These are phyloP conservation scores for Verbena officinalis DNA, from an alignment of 257 asterid species.

Conservation along the genomic window DNA sequence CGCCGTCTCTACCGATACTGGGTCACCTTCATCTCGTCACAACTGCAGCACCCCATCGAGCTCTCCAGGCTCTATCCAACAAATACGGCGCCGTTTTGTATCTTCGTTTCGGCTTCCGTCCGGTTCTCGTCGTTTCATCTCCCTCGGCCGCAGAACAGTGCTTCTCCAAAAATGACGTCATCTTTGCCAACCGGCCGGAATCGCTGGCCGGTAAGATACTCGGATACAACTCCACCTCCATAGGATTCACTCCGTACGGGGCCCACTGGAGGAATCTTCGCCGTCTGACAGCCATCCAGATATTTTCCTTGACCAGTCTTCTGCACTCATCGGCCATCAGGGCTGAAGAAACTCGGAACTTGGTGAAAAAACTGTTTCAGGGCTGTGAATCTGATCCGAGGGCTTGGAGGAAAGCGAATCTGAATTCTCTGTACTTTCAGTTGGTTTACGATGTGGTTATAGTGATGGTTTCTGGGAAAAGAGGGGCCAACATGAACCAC, in stretches of 20 bases:
- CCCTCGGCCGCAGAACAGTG: conserved; percentile 40
- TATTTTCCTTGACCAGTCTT: conserved; percentile 42
- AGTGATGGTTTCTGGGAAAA: conserved; percentile 37
- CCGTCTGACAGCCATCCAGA: conserved; percentile 29
- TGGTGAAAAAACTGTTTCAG: conserved; percentile 19
- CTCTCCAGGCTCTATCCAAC: conserved; percentile 36
- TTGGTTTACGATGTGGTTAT: conserved; percentile 36
- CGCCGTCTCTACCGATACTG: conserved; percentile 42
- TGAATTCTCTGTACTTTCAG: conserved; percentile 36
- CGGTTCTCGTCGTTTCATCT: conserved; percentile 40
- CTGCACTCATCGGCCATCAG: conserved; percentile 28
- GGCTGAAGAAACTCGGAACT: conserved; percentile 33
- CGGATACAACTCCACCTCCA: conserved; percentile 37
- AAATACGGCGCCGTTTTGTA: conserved; percentile 41
- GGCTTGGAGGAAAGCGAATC: conserved; percentile 27
- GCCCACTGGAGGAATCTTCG: conserved; percentile 53
- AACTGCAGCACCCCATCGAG: conserved; percentile 28
- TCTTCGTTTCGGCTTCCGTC: conserved; percentile 36
- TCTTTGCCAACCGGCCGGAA: conserved; percentile 41
- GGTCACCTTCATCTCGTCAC: conserved; percentile 57
- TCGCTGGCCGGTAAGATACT: conserved; percentile 31
- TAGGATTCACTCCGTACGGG: conserved; percentile 41
- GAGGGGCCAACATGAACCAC: conserved; percentile 33
- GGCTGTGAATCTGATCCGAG: neutral
- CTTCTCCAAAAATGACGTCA: conserved; percentile 36